phyloP scores from a whole-genome alignment of 2,329 filamentous ascomycete genomes.

The Stenocarpella maydis region DNA sequence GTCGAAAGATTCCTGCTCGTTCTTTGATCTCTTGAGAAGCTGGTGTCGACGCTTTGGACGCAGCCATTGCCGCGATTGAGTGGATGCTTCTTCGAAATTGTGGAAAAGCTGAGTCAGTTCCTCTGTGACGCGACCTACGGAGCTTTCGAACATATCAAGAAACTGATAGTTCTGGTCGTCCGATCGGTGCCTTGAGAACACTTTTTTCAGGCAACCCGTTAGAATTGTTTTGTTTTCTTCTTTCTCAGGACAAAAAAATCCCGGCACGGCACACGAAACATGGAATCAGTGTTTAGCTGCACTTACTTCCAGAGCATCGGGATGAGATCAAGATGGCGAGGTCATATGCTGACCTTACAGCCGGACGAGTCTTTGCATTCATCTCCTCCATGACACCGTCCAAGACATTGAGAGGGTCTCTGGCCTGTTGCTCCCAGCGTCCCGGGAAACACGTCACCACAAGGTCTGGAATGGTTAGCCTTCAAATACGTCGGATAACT shows the following conservation, averaged over 20 bases:
- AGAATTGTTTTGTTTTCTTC: not conserved
- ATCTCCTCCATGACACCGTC: conserved; percentile 71
- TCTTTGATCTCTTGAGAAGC: conserved; percentile 44
- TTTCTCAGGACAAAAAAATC: no score
- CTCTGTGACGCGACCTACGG: conserved; percentile 63
- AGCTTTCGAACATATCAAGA: conserved; percentile 72
- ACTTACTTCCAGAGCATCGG: conserved; percentile 59
- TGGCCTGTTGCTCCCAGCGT: conserved; percentile 66
- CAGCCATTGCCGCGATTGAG: conserved; percentile 62
- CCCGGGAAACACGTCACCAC: conserved; percentile 68
- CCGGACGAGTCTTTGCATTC: conserved; percentile 69
- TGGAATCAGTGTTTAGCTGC: no score
- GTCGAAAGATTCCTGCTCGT: conserved; percentile 55
- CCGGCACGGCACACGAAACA: not conserved
- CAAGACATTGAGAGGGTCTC: conserved; percentile 69
- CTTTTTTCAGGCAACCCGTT: not conserved
- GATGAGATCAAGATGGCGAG: conserved; percentile 68
- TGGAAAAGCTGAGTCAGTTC: conserved; percentile 66
- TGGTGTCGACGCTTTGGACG: conserved; percentile 40
- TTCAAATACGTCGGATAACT: not conserved
- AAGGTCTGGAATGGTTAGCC: conserved; percentile 51
- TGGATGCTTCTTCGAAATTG: conserved; percentile 66
- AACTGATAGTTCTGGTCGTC: conserved; percentile 70
- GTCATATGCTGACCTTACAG: conserved; percentile 68
- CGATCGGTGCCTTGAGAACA: conserved; percentile 66